Base-by-base conservation (phyloP, 2,329 filamentous ascomycete genomes). In the Chalaropsis thielavioides region DNA sequence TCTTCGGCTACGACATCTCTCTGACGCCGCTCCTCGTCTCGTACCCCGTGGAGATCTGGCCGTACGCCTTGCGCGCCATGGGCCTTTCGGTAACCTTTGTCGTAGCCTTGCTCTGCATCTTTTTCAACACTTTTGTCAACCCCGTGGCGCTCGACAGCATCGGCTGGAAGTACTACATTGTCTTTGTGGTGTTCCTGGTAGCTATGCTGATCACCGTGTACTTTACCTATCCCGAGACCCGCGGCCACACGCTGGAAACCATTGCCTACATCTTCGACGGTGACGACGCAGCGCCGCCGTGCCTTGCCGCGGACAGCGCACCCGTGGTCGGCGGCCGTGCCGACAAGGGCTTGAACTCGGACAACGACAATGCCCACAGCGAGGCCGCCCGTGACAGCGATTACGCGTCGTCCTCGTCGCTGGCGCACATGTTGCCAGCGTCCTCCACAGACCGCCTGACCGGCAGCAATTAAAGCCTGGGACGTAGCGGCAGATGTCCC, bases 161-260 rank as follows among this genome's bases (percentile, higher is more conserved):
- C 24, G 69, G 72, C 62, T 79, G 77, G 77, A 73, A 72, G 40
- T 79, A 77, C 67, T 72, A 78, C 43, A 74, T 76, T 35, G 75
- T 76, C 10, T 78, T 78, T 67, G 76, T 75, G 68, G 75, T 73
- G 35, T 79, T 76, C 72, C 72, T 79, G 13, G 70, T 71, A 1
- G 75, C 77, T 43, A 76, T 79, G 69, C 72, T 77, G 49, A 64
- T 59, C 31, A 69, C 75, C 83, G 87, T 94, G 62, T 94, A 86
- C 75, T 88, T 91, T 74, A 80, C 92, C 68, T 95, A 92, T 73
- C 89, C 90, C 10, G 90, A 95, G 75, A 95, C 90, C 0, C 87
- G 87, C 68, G 90, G 68, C 10, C 67, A 68, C 17, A 69, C 69
- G 4, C 66, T 70, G 2, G 69, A 70, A 62, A 68, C 68, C 41